A percentile compares a stretch with the other conserved stretches of the same genome.
phyloP scores from a whole-genome alignment of 768 basidiomycete genomes.

The Naganishia antarctica region DNA sequence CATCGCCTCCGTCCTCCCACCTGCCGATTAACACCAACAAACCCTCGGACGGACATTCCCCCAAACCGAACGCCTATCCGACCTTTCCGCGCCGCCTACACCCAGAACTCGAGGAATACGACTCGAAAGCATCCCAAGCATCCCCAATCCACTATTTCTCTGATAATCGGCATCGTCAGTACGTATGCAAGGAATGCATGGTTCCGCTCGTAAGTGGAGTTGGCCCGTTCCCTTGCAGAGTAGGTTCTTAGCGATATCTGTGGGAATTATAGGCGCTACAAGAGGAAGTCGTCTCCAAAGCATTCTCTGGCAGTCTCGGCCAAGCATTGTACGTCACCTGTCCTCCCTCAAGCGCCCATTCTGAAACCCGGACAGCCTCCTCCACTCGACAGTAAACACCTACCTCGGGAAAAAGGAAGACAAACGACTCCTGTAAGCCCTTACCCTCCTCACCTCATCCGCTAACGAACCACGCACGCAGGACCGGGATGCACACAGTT shows the following conservation, averaged over 20 bases:
- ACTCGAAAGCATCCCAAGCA: neutral
- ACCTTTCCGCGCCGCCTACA: neutral
- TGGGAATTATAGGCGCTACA: conserved; percentile 34
- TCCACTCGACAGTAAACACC: conserved; percentile 43
- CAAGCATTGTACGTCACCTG: conserved; percentile 42
- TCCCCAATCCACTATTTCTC: conserved; percentile 7
- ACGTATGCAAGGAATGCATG: conserved; percentile 21
- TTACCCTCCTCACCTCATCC: neutral
- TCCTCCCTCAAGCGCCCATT: neutral
- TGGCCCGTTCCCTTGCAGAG: neutral
- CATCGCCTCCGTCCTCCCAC: neutral
- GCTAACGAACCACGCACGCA: conserved; percentile 11
- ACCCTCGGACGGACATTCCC: neutral
- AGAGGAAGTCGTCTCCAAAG: conserved; percentile 48
- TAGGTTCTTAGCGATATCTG: neutral
- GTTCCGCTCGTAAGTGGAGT: conserved; percentile 20
- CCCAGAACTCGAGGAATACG: conserved; percentile 5
- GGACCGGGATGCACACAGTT: conserved; percentile 47
- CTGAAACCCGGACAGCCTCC: neutral
- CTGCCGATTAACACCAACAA: neutral
- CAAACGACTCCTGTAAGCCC: conserved; percentile 37
- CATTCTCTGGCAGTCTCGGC: conserved; percentile 45
- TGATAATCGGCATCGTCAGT: conserved; percentile 7
- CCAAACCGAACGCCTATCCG: neutral
- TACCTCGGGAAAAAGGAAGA: conserved; percentile 44